Conservation (phyloP, 441 rosid genomes). For the Mallotus repandus region DNA sequence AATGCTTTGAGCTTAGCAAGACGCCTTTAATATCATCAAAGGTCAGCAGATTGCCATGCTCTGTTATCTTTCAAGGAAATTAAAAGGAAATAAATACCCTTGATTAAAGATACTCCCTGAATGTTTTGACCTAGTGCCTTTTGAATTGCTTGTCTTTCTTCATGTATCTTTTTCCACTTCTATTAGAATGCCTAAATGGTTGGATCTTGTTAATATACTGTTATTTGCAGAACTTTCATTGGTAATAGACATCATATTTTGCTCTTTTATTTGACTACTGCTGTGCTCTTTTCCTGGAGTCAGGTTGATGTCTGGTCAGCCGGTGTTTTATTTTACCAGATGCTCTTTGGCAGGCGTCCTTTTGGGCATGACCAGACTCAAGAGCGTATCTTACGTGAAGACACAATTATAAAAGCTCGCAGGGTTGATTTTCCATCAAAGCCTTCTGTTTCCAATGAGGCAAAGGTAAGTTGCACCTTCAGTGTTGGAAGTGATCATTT, state of each 20-base stretch:
- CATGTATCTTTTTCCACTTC: neutral
- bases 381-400: slow-evolving; percentile 93
- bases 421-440: slow-evolving; percentile 95
- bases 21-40: slow-evolving; percentile 95
- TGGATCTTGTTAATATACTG: neutral
- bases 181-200: neutral
- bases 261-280: neutral
- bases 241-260: slow-evolving; percentile 1
- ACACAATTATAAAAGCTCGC: slow-evolving; percentile 95
- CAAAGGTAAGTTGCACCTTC: slow-evolving; percentile 56
- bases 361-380: slow-evolving; percentile 99
- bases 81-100: neutral
- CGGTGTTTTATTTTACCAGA: slow-evolving; percentile 91
- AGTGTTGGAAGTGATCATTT: slow-evolving; percentile 4
- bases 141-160: neutral
- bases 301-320: slow-evolving; percentile 99
- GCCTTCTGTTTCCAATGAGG: slow-evolving; percentile 91
- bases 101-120: neutral
- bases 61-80: too few relatives aligned
- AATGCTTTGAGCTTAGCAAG: slow-evolving; percentile 92
- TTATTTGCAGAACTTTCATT: neutral
- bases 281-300: slow-evolving; percentile 24
- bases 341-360: slow-evolving; percentile 95
- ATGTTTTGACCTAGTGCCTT: neutral
- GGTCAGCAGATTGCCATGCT: slow-evolving; percentile 41